phyloP scores from a whole-genome alignment of 805 yeast species.

The Spathaspora sp. region DNA sequence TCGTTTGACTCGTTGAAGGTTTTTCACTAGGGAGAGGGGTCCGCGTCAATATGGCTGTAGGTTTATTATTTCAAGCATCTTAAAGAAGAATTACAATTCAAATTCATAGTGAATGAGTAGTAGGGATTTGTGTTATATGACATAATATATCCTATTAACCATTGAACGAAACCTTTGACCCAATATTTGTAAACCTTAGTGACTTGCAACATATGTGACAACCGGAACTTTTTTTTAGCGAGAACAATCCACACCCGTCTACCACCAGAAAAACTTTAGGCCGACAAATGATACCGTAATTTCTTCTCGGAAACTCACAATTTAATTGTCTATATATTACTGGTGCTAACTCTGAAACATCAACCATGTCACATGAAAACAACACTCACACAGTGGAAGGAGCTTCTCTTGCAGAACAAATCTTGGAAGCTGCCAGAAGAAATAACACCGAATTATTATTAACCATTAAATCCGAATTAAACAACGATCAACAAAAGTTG shows the following conservation, averaged over 20 bases:
- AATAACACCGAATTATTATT: slow-evolving; percentile 76
- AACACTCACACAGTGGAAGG: slow-evolving; percentile 35
- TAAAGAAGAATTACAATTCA: too few species aligned
- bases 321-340: background rate
- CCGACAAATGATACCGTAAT: background rate
- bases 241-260: background rate
- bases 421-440: slow-evolving; percentile 83
- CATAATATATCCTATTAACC: too few species aligned
- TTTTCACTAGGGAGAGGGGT: background rate
- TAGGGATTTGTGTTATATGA: too few species aligned
- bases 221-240: background rate
- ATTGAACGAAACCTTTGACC: too few species aligned
- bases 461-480: slow-evolving; percentile 46
- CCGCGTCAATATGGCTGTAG: background rate
- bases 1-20: background rate
- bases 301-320: background rate
- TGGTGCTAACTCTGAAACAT: background rate
- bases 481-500: slow-evolving; percentile 35
- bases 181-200: too few species aligned
- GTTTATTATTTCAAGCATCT: too few species aligned
- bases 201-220: background rate
- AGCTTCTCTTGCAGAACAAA: slow-evolving; percentile 70
- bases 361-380: background rate
- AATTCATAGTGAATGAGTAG: too few species aligned
- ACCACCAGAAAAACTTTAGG: background rate